Evolutionary conservation across 139 green algal species (phyloP).

Genomic region (Klebsormidium nitens): DNA sequence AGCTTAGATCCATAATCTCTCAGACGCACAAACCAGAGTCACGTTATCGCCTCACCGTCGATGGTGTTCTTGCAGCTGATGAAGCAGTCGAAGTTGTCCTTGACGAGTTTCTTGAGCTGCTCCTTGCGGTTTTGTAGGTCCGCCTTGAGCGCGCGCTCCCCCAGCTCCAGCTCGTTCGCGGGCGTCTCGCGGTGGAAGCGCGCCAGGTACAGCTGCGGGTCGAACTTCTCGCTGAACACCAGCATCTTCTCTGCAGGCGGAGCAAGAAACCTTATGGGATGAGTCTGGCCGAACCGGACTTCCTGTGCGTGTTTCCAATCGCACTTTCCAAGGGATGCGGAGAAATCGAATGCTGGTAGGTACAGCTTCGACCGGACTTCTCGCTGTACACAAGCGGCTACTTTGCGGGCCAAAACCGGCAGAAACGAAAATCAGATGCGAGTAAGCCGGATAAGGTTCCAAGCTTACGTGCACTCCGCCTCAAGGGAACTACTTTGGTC

Average conservation of each 20-base stretch:
- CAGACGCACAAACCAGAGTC: neutral
- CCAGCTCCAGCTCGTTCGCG: constrained; percentile 53
- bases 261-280: too few relatives aligned
- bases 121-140: constrained; percentile 66
- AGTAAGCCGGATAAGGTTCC: too few relatives aligned
- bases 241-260: constrained; percentile 31
- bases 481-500: too few relatives aligned
- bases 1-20: neutral
- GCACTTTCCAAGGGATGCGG: too few relatives aligned
- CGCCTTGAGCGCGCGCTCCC: constrained; percentile 47
- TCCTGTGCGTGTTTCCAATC: too few relatives aligned
- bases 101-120: constrained; percentile 74
- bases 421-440: too few relatives aligned
- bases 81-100: constrained; percentile 89
- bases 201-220: constrained; percentile 35
- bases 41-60: constrained; percentile 39
- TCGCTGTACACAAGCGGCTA: too few relatives aligned
- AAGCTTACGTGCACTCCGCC: too few relatives aligned
- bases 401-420: too few relatives aligned
- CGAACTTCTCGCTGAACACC: constrained; percentile 26
- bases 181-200: constrained; percentile 38
- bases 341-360: too few relatives aligned
- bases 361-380: too few relatives aligned
- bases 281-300: too few relatives aligned
- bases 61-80: constrained; percentile 84